Evolutionary conservation across 1,139 yeast genomes (phyloP).

Genomic region (Debaryomyces sp.): DNA sequence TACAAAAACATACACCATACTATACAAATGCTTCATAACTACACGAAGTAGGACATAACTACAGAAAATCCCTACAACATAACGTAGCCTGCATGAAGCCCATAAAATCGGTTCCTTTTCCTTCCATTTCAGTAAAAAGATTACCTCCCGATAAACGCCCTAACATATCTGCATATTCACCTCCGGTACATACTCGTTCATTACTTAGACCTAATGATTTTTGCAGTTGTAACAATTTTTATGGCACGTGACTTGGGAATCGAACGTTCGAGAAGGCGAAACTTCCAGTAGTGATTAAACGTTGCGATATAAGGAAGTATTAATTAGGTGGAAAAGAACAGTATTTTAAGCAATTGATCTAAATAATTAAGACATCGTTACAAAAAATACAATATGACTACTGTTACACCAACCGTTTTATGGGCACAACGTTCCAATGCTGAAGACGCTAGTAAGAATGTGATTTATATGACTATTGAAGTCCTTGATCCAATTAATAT

Average conservation of each 20-base stretch:
- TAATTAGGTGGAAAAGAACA: background rate
- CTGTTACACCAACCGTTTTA: slow-evolving; percentile 47
- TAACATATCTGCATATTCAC: too few relatives aligned
- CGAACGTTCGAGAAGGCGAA: slow-evolving; percentile 3
- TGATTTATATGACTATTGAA: slow-evolving; percentile 72
- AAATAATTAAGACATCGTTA: background rate
- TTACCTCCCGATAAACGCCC: too few relatives aligned
- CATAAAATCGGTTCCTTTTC: too few relatives aligned
- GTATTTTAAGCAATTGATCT: slow-evolving; percentile 3
- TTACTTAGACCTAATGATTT: background rate
- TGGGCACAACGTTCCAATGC: slow-evolving; percentile 97
- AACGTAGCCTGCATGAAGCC: too few relatives aligned
- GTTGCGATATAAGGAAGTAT: slow-evolving; percentile 1
- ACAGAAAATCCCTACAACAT: too few relatives aligned
- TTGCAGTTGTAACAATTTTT: background rate
- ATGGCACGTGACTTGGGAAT: background rate
- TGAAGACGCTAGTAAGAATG: slow-evolving; percentile 69
- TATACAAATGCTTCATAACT: too few relatives aligned
- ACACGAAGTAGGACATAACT: too few relatives aligned
- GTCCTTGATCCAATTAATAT: slow-evolving; percentile 72
- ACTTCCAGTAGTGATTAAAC: background rate
- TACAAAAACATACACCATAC: too few relatives aligned
- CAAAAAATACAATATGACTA: slow-evolving; percentile 8
- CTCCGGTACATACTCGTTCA: background rate
- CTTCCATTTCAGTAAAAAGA: too few relatives aligned